Base-by-base conservation (phyloP, 2,329 filamentous ascomycete genomes). In the Bipolaris oryzae region DNA sequence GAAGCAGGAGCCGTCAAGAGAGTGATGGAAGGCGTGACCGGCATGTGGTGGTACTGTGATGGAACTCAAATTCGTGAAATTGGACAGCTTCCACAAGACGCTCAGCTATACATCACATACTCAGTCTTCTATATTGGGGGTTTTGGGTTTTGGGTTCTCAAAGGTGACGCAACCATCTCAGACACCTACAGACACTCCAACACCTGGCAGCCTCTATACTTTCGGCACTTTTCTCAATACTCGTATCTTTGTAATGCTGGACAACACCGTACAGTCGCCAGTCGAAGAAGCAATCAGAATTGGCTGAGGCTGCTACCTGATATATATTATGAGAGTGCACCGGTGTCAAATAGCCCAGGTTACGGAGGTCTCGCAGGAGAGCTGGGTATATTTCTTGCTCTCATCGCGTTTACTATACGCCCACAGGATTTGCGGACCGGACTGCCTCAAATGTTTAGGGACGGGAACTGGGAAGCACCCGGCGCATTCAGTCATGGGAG, bases 341-440 rank as follows among this genome's bases (percentile, higher is more conserved):
- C 39, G 6, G 1, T 23, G 13, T 15, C 11, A 3, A 33, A n/a
- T 10, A 3, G 18, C 21, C 2, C 5, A 16, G 20, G 39, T 4
- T 44, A 43, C 21, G 23, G 23, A 54, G 61, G 50, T n/a, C 44
- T 77, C 3, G 67, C 43, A 11, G 74, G 74, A 5, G 73, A 77
- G 2, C 49, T 77, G 1, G 59, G 71, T 0, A 69, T 77, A 7
- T 68, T 77, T 38, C 58, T 76, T 1, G 71, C 65, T 1, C 53
- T 77, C 1, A 38, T 73, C 1, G 71, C 71, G 0, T 63, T 75
- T 15, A 68, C 74, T 0, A 67, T 67, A 18, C 11, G 25, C 2
- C 39, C 23, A 3, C 20, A 55, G 1, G 20, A 47, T 1, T 50
- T 76, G 6, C 41, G 3, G 5, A 28, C 15, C 5, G 43, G 48